phyloP scores from a whole-genome alignment of 352 stramenopile species.

The Globisporangium iwayamae region DNA sequence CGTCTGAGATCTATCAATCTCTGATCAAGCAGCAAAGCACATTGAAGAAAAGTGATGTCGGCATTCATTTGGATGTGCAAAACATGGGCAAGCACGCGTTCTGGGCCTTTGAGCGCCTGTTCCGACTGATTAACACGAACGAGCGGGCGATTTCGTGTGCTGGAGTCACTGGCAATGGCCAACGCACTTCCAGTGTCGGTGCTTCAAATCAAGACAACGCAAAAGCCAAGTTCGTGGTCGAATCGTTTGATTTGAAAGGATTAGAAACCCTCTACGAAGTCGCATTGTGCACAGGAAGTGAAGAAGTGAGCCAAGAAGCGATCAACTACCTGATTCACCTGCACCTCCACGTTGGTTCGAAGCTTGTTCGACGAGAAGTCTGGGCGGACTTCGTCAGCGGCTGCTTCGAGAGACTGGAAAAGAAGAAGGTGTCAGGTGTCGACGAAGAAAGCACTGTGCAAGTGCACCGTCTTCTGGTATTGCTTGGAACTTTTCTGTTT shows the following conservation, averaged over 20 bases:
- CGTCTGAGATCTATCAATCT: constrained; percentile 46
- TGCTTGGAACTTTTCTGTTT: constrained; percentile 78
- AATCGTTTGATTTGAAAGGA: constrained; percentile 57
- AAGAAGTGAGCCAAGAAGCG: constrained; percentile 45
- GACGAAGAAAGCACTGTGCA: constrained; percentile 26
- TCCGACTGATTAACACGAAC: constrained; percentile 62
- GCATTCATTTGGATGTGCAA: constrained; percentile 46
- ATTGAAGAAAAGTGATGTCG: constrained; percentile 9
- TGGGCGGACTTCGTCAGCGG: constrained; percentile 60
- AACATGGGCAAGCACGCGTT: constrained; percentile 54
- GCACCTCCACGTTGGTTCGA: constrained; percentile 62
- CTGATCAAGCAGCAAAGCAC: constrained; percentile 28
- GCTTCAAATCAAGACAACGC: constrained; percentile 15
- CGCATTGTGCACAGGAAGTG: constrained; percentile 33
- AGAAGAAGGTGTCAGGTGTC: constrained; percentile 15
- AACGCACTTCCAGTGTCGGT: constrained; percentile 4
- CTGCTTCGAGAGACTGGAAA: constrained; percentile 42
- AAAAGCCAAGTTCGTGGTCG: constrained; percentile 39
- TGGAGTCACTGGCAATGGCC: constrained; percentile 7
- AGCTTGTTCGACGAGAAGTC: constrained; percentile 64
- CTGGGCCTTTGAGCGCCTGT: constrained; percentile 51
- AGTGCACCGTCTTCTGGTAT: constrained; percentile 44
- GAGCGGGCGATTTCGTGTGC: constrained; percentile 35
- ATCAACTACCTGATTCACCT: constrained; percentile 72
- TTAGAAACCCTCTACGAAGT: constrained; percentile 60